Percentiles rank a stretch among this genome's conserved stretches.
Evolutionary conservation across 1,284 basidiomycete genomes (phyloP).

Genomic region (Puccinia coronata): DNA sequence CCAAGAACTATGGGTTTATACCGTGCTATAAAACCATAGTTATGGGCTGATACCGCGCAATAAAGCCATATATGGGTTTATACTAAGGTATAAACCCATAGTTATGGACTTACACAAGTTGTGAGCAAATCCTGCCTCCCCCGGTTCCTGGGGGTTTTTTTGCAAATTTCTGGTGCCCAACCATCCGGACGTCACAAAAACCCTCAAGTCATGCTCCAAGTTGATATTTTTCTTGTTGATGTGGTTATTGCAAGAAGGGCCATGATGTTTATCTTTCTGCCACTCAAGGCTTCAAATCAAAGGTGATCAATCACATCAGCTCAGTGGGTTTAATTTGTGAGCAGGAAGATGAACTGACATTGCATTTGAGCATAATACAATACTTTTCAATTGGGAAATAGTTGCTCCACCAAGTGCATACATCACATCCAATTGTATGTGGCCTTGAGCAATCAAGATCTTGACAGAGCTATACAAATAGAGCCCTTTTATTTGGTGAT

Average conservation of each 20-base stretch:
- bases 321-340: neutral
- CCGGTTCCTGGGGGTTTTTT: too few relatives aligned
- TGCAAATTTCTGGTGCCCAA: too few relatives aligned
- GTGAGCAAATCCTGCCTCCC: too few relatives aligned
- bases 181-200: too few relatives aligned
- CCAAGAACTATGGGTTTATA: too few relatives aligned
- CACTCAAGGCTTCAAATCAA: neutral
- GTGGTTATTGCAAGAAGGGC: neutral
- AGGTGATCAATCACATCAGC: neutral
- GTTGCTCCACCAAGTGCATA: conserved; percentile 7
- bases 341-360: neutral
- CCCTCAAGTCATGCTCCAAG: too few relatives aligned
- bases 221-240: neutral
- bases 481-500: conserved; percentile 1
- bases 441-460: neutral
- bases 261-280: neutral
- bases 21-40: too few relatives aligned
- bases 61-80: too few relatives aligned
- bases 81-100: too few relatives aligned
- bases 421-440: neutral
- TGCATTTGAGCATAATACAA: neutral
- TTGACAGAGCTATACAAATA: neutral
- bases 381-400: neutral
- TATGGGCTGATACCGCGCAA: too few relatives aligned
- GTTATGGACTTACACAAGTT: too few relatives aligned